Conservation (phyloP, 352 stramenopile genomes). For the Thraustotheca clavata region DNA sequence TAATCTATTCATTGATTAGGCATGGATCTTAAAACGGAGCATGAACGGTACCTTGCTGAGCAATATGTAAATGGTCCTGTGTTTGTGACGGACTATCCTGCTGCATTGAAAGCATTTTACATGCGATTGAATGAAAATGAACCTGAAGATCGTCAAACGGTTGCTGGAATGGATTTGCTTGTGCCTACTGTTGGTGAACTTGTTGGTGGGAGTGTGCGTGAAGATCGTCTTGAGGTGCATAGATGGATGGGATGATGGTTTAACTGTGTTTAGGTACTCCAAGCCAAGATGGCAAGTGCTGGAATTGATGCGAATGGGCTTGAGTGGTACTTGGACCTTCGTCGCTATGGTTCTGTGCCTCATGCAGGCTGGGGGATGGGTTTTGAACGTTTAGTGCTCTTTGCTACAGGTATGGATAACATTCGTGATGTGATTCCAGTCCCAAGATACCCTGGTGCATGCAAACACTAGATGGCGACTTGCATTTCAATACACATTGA, state of each 20-base stretch:
- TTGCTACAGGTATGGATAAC: slow-evolving; percentile 97
- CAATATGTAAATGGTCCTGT: slow-evolving; percentile 64
- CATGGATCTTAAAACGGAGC: slow-evolving; percentile 97
- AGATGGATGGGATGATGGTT: slow-evolving; percentile 11
- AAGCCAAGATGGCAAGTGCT: slow-evolving; percentile 68
- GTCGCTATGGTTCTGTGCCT: slow-evolving; percentile 94
- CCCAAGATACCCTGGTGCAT: slow-evolving; percentile 93
- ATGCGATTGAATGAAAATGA: slow-evolving; percentile 94
- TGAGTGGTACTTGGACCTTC: slow-evolving; percentile 97
- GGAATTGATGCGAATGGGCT: slow-evolving; percentile 30
- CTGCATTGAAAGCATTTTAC: slow-evolving; percentile 98
- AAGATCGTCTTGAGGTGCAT: slow-evolving; percentile 86
- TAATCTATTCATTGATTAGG: slow-evolving; percentile 46
- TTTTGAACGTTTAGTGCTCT: slow-evolving; percentile 97
- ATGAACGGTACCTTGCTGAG: slow-evolving; percentile 94
- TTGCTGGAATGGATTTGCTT: slow-evolving; percentile 96
- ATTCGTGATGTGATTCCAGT: slow-evolving; percentile 98
- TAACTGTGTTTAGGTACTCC: slow-evolving; percentile 32
- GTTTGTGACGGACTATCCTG: slow-evolving; percentile 98
- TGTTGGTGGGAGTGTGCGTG: slow-evolving; percentile 94
- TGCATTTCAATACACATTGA: slow-evolving; percentile 22
- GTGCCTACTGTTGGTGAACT: slow-evolving; percentile 96
- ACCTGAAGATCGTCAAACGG: slow-evolving; percentile 79
- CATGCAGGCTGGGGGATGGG: slow-evolving; percentile 97
- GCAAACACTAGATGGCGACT: slow-evolving; percentile 65